Conservation (phyloP, 441 rosid genomes). For the Brassica hybrid region DNA sequence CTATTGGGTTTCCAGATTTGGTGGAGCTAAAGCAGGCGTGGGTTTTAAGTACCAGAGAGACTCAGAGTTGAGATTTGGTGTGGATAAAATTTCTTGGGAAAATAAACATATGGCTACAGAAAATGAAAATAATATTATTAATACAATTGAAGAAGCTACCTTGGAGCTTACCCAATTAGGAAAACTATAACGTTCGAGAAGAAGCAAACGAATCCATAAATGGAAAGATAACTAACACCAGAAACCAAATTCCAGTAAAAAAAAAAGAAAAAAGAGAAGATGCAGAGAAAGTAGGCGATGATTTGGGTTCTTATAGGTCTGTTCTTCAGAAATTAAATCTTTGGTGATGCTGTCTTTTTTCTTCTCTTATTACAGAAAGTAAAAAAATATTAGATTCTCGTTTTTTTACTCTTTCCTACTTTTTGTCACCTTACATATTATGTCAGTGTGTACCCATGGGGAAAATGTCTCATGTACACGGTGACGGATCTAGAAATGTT, state of each 20-base stretch:
- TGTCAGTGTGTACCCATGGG: not conserved
- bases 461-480: not conserved
- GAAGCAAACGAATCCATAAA: conserved; percentile 35
- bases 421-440: not conserved
- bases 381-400: not conserved
- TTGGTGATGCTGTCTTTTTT: not conserved
- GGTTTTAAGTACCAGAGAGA: conserved; percentile 19
- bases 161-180: conserved; percentile 46
- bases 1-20: conserved; percentile 39
- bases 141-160: conserved; percentile 36
- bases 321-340: not conserved
- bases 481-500: too few species aligned
- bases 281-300: conserved; percentile 28
- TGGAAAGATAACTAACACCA: conserved; percentile 34
- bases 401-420: not conserved
- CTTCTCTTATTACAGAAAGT: not conserved
- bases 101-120: conserved; percentile 35
- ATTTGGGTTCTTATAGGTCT: conserved; percentile 21
- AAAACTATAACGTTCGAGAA: conserved; percentile 37
- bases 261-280: not conserved
- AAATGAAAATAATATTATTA: conserved; percentile 19
- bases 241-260: conserved; percentile 13
- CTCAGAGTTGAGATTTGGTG: conserved; percentile 38
- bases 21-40: conserved; percentile 40
- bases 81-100: conserved; percentile 44